phyloP scores from a whole-genome alignment of 139 green algal species.

The Asterochloris sp. region DNA sequence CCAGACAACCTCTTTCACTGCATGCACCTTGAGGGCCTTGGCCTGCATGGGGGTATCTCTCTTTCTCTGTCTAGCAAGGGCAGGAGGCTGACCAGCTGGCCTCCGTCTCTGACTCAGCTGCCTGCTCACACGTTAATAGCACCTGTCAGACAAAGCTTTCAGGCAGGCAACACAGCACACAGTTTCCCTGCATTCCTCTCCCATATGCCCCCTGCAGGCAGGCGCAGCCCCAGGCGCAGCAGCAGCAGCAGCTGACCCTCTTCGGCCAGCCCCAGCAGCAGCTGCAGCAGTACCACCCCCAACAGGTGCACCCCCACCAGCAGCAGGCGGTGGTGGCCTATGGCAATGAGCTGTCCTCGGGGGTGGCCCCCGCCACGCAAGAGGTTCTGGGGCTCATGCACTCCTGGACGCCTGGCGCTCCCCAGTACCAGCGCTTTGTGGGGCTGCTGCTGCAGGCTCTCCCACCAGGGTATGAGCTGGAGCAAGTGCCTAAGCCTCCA shows the following conservation, averaged over 20 bases:
- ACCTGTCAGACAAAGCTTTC: neutral
- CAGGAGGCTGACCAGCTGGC: too few relatives aligned
- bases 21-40: too few relatives aligned
- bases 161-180: neutral
- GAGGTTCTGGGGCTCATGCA: conserved; percentile 40
- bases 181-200: neutral
- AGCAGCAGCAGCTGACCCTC: conserved; percentile 12
- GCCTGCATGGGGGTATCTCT: too few relatives aligned
- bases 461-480: conserved; percentile 65
- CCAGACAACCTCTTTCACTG: too few relatives aligned
- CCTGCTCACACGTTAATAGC: too few relatives aligned
- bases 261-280: conserved; percentile 12
- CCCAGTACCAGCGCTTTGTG: conserved; percentile 29
- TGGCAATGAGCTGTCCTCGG: neutral
- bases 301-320: conserved; percentile 26
- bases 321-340: conserved; percentile 3
- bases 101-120: too few relatives aligned
- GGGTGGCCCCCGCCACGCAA: conserved; percentile 22
- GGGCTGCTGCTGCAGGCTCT: conserved; percentile 68
- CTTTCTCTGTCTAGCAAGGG: too few relatives aligned
- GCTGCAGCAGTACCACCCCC: conserved; percentile 1
- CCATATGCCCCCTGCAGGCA: neutral
- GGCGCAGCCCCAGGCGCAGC: conserved; percentile 5
- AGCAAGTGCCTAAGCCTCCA: conserved; percentile 38
- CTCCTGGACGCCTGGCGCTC: conserved; percentile 25